A percentile compares a stretch with the other conserved stretches of the same genome.
These are phyloP conservation scores for Echeveria elegans DNA, from an alignment of 164 flowering plant genomes.

Conservation along the genomic window DNA sequence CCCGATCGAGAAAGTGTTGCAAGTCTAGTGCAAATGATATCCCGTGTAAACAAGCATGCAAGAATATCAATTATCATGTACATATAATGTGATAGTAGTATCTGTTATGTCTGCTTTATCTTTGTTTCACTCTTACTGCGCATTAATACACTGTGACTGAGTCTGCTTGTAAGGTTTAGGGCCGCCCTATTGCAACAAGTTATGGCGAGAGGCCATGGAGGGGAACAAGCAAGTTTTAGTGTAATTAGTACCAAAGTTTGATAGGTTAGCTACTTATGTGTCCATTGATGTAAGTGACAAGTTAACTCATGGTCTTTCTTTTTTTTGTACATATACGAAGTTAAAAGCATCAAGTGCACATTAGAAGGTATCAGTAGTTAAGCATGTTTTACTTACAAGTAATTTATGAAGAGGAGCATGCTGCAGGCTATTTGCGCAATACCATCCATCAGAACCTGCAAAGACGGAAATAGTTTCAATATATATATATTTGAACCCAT, in stretches of 20 bases:
- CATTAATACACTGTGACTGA: background rate
- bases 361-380: background rate
- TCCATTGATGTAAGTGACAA: background rate
- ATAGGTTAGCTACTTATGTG: background rate
- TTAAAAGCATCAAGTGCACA: background rate
- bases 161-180: background rate
- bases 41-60: constrained; percentile 4
- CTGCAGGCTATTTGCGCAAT: background rate
- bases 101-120: background rate
- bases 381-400: background rate
- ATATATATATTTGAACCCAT: background rate
- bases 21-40: no score
- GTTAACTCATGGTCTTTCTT: background rate
- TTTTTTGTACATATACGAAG: background rate
- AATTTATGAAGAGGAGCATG: background rate
- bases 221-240: background rate
- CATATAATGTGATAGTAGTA: background rate
- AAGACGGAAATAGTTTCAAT: background rate
- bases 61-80: background rate
- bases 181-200: background rate
- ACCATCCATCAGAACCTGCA: background rate
- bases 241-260: background rate
- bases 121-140: background rate
- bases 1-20: background rate
- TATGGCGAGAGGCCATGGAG: background rate